Base-by-base conservation (phyloP, 768 basidiomycete genomes). In the Boletus sp. region DNA sequence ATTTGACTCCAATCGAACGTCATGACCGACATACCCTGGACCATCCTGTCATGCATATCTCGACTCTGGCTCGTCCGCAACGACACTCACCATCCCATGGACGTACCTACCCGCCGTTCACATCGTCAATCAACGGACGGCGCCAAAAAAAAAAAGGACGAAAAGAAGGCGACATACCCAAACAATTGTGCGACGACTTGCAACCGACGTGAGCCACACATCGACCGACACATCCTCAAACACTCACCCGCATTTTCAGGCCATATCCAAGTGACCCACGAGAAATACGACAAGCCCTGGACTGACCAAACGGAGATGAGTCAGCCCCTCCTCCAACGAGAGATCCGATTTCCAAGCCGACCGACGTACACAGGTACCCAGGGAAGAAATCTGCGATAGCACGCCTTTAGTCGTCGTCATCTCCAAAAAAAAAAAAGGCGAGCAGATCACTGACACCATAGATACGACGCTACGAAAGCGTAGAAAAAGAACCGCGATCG, bases 1-100 rank as follows among this genome's bases (percentile, higher is more conserved):
- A 87, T 84, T 71, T 89, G 86, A 17, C 83, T 77, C 90, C 90
- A 93, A 65, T 92, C 90, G 67, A 93, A 90, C 42, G 89, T 89
- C 58, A 91, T 65, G 49, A 90, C 64, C 50, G 85, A 85, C 86
- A 90, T 89, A 30, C 85, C 84, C 72, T 71, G 20, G 32, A 6
- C 2, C 30, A 36, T 7, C 12, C 20, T 24, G 20, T 18, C 17
- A 54, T 59, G 7, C 10, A 5, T 41, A 53, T 24, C 24, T 45
- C 28, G 1, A 32, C 14, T 7, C 12, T 11, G 2, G 2, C 4
- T 17, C 37, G 7, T 40, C 29, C 11, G 6, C 15, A 17, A 52
- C 33, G 35, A 35, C 35, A 59, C 71, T 57, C 55, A 79, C 79
- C 77, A 81, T 75, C 44, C 80, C 80, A 61, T 81, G 80, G 2